Conservation (phyloP, 768 basidiomycete species). For the Kwoniella europaea region DNA sequence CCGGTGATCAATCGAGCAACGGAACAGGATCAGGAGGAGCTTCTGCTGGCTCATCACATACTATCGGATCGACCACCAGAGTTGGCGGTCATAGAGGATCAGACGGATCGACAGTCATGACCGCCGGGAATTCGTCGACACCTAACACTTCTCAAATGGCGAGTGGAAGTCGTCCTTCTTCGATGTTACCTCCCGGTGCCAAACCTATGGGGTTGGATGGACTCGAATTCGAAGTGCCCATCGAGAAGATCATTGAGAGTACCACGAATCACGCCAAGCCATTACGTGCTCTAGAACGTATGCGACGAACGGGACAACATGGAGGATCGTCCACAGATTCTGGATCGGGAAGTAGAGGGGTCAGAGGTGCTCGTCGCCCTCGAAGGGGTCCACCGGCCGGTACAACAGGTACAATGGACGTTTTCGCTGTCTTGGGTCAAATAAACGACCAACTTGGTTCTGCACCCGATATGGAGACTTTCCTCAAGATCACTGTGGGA, state of each 20-base stretch:
- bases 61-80: slow-evolving; percentile 33
- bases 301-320: slow-evolving; percentile 62
- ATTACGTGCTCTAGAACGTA: slow-evolving; percentile 71
- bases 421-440: slow-evolving; percentile 76
- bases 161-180: slow-evolving; percentile 8
- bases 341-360: slow-evolving; percentile 17
- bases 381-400: slow-evolving; percentile 28
- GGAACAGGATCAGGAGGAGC: slow-evolving; percentile 19
- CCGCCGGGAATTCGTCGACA: slow-evolving; percentile 6
- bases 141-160: slow-evolving; percentile 16
- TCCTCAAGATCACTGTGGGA: slow-evolving; percentile 75
- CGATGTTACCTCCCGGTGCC: slow-evolving; percentile 13
- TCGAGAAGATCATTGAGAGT: slow-evolving; percentile 71
- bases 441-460: slow-evolving; percentile 78
- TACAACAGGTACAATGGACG: slow-evolving; percentile 70
- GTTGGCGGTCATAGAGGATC: slow-evolving; percentile 7
- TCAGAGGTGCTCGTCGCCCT: slow-evolving; percentile 28
- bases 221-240: slow-evolving; percentile 59
- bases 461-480: slow-evolving; percentile 69
- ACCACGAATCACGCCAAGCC: slow-evolving; percentile 73
- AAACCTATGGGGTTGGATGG: slow-evolving; percentile 52
- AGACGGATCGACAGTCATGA: slow-evolving; percentile 14
- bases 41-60: slow-evolving; percentile 29
- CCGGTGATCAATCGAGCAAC: slow-evolving; percentile 15
- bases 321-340: slow-evolving; percentile 19